Base-by-base conservation (phyloP, 2,329 filamentous ascomycete species). In the Amauroascus niger region DNA sequence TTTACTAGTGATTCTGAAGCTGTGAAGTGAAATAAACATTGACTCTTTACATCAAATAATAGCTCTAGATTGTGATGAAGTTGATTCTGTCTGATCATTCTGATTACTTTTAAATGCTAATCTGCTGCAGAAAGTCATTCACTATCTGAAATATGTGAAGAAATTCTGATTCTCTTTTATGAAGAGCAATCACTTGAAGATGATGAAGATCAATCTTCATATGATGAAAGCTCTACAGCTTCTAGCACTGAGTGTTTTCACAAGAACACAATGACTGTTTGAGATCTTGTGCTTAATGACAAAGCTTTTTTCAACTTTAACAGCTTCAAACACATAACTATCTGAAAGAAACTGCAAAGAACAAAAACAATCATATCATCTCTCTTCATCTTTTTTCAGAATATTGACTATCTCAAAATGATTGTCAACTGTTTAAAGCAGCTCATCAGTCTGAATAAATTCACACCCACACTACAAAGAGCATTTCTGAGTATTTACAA, bases 331-430 rank as follows among this genome's bases (percentile, higher is more conserved):
- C 59, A 65, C 54, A 52, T 60, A 18, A 51, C 44, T 18, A 69
- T 71, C 22, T 72, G 55, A 63, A 51, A 53, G 26, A 56, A 58
- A 44, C 32, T 70, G 37, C 58, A 56, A 55, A 20, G 55, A 52
- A 30, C 52, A 58, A 51, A 65, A 14, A 49, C 49, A 33, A 55
- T 71, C 3, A 64, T 71, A 47, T 66, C 64, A 6, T 71, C 64
- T 33, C 63, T 72, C 22, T 61, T 63, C 52, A 67, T 56, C 33
- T 71, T 72, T 57, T 72, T 72, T 55, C 55, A 67, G 49, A 64
- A 72, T 20, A 13, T 35, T n/a, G 8, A 14, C 33, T 35, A 35
- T 35, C 33, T 35, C 13, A 14, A 35, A 11, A 11, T 1, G 33
- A 11, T 11, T 35, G 33, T 14, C 14, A 11, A 35, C 33, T 35